phyloP scores from a whole-genome alignment of 495 filamentous ascomycete genomes.

The Podospora comata region DNA sequence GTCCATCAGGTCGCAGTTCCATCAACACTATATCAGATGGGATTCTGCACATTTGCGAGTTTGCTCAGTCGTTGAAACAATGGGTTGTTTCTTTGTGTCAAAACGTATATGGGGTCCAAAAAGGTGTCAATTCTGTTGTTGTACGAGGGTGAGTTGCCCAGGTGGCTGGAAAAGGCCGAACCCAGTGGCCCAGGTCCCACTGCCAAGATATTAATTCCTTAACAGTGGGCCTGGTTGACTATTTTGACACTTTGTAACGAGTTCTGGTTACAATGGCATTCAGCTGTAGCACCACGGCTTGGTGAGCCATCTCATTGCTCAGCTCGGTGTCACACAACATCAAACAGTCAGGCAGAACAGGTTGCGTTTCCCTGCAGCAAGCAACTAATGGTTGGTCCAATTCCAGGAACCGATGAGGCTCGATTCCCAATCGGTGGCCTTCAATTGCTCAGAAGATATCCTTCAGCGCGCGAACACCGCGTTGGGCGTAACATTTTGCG shows the following conservation, averaged over 20 bases:
- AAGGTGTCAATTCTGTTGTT: no score
- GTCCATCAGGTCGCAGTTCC: background rate
- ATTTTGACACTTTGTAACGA: background rate
- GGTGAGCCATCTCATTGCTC: background rate
- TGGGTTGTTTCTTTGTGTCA: background rate
- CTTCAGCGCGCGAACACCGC: no score
- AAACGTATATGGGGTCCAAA: no score
- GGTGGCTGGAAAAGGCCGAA: no score
- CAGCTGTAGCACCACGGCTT: background rate
- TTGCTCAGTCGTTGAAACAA: background rate
- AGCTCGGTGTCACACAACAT: background rate
- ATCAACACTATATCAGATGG: background rate
- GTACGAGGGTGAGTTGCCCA: no score
- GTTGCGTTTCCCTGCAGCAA: background rate
- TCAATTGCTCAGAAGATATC: background rate
- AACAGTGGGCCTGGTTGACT: no score
- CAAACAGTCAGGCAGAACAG: background rate
- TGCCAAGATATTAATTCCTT: no score
- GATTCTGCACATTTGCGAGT: background rate
- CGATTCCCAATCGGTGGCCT: background rate
- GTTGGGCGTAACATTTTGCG: background rate
- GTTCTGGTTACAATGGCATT: background rate
- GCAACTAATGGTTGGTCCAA: background rate
- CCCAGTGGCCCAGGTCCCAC: no score
- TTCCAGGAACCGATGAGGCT: background rate